Evolutionary conservation across 2,329 filamentous ascomycete species (phyloP), one percentile per base, ranked within the genome.

Genomic region (Emmonsiellopsis sp.): DNA sequence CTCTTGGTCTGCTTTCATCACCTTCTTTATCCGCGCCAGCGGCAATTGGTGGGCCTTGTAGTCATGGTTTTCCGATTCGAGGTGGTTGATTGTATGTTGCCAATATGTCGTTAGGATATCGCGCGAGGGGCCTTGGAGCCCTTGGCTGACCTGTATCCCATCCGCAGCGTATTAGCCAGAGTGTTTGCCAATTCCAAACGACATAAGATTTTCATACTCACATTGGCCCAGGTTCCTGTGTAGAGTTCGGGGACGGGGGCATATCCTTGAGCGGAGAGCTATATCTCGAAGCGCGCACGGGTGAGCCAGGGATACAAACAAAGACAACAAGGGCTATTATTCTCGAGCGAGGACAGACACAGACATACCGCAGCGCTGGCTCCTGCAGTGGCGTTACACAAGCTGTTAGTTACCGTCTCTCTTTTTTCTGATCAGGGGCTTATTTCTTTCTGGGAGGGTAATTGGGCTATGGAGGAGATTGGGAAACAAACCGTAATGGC

Each of bases 1-100:
- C 65, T 98, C 93, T 0, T 93, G 93, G 62, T 98, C 93, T 0
- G 93, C 93, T 75, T 98, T 98, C 93, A 98, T 98, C 61, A 98
- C 93, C 72, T 98, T 98, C 79, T 98, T 98, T 76, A 98, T 98
- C 52, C 93, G 86, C n/a, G 93, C 93, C 41, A 98, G 79, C 1
- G 93, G 93, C 40, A 98, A 79, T 70, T 97, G 93, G 70, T 98
- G 93, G 54, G 97, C 82, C 74, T 98, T 98, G 79, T 97, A 98
- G 72, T 98, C 93, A 71, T 98, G 93, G 48, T 87, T 89, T 64
- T 97, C 93, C 56, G 82, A 89, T 74, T 98, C 93, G 55, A 98
- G 83, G 69, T 95, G 90, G 61, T 86, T 92, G 74, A 98, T 95
- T 58, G 91, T 93, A 67, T 98, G 92, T 72, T 98, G 93, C 93